Conservation (phyloP, 2,329 filamentous ascomycete genomes). For the Claviceps sp. region DNA sequence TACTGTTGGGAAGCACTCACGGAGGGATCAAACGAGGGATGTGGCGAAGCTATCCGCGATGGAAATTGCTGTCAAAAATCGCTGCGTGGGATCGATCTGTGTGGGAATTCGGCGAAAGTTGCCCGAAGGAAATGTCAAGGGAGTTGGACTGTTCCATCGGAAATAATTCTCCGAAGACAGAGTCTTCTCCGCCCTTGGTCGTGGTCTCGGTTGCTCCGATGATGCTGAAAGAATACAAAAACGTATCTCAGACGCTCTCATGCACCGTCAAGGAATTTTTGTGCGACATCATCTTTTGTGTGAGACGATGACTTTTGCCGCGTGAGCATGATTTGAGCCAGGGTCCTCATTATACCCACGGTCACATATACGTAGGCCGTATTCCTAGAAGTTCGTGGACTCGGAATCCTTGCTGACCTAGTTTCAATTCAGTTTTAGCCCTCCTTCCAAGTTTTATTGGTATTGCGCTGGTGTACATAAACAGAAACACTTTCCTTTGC, state of each 20-base stretch:
- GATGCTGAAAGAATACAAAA: too few relatives aligned
- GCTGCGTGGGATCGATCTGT: background rate
- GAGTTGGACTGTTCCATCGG: background rate
- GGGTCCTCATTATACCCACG: too few relatives aligned
- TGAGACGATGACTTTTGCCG: too few relatives aligned
- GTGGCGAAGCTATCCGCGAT: background rate
- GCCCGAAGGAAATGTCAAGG: background rate
- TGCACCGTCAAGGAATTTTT: too few relatives aligned
- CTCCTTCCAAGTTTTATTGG: background rate
- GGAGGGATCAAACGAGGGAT: background rate
- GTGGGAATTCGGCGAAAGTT: background rate
- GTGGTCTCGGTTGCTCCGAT: too few relatives aligned
- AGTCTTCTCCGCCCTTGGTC: background rate
- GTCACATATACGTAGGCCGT: too few relatives aligned
- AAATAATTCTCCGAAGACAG: background rate
- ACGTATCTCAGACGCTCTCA: too few relatives aligned
- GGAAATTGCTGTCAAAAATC: background rate
- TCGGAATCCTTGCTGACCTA: background rate
- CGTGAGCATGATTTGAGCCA: too few relatives aligned
- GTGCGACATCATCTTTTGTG: too few relatives aligned
- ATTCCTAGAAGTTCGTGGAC: background rate
- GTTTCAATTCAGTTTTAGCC: background rate
- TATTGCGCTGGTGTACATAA: background rate
- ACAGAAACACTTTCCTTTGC: background rate
- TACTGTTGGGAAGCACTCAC: background rate